Base-by-base conservation (phyloP, 2,329 filamentous ascomycete species). In the Botrytis byssoidea region DNA sequence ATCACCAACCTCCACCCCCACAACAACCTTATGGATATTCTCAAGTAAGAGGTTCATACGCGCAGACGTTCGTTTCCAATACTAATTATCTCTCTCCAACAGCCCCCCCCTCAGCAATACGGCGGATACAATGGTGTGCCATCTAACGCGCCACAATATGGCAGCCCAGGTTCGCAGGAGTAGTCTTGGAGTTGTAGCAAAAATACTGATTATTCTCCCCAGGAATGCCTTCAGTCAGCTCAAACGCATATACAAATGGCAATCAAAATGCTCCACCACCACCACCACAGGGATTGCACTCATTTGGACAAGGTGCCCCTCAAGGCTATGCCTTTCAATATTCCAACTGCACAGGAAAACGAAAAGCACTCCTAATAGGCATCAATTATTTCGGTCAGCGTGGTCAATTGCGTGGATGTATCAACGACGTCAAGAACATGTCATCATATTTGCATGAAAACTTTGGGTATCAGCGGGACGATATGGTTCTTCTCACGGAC, bases 391-490 rank as follows among this genome's bases (percentile, higher is more conserved):
- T 98, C 81, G 91, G 92, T 70, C 95, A 98, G 84, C 90, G 93
- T 74, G 95, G 95, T 42, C 93, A 98, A 85, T 86, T 98, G 66
- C 88, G 94, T 74, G 95, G 95, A 64, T 98, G 95, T 81, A 98
- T 98, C 85, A 98, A 98, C 81, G 95, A 98, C 82, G 95, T 98
- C 61, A 93, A 95, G 84, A 98, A 98, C 85, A 97, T 98, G 94
- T 97, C 94, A 35, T 88, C 88, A 68, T 98, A 97, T 81, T 86
- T 98, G 74, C 93, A 93, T 76, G 90, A 95, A 82, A 91, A 94
- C 80, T 98, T 97, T 82, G 93, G 93, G 44, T 98, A 98, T 83
- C 94, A 94, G 83, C 87, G 94, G 74, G 95, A 98, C 83, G 95
- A 98, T 81, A 98, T 98, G 95, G 95, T 98, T 32, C 91, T 96